Base-by-base conservation (phyloP, 2,329 filamentous ascomycete genomes). In the Grosmannia penicillata region DNA sequence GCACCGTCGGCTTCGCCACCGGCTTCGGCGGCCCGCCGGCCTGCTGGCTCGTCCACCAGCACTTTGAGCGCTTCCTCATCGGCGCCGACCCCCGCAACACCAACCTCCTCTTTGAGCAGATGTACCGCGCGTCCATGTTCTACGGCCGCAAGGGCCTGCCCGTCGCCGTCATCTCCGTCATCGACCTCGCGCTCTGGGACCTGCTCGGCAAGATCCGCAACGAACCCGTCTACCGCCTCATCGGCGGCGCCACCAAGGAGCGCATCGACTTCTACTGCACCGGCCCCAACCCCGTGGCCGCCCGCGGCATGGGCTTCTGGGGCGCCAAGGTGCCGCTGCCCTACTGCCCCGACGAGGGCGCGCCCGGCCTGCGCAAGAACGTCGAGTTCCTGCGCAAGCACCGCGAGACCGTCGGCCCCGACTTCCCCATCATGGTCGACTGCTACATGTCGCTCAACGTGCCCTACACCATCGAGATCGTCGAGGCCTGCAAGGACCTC, bases 361-460 rank as follows among this genome's bases (percentile, higher is more conserved):
- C 77, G 19, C 75, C 71, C 41, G 87, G 87, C 4, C 62, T 95
- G 51, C 72, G 73, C 55, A 93, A 93, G 68, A 95, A 95, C 55
- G 72, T 94, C 39, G 85, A 85, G 55, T 95, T 87, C 55, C 70
- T 95, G 36, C 75, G 79, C 48, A 79, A 83, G 58, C 84, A 94
- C 58, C 75, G 86, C 39, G 82, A 86, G 53, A 74, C 74, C 39
- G 80, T 95, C 31, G 87, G 87, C 0, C 82, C 85, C 0, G 82
- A 94, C 56, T 95, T 91, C 56, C 87, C 87, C 33, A 70, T 95
- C 48, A 87, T 93, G 68, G 87, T 95, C 6, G 87, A 95, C 62
- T 95, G 87, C 68, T 95, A 93, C 62, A 95, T 95, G 87, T 87
- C 82, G 48, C 66, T 95, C 52, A 94, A 87, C 51, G 87, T 95